These are phyloP conservation scores for Candida ipomoeae DNA, from an alignment of 805 yeast species.

Conservation along the genomic window DNA sequence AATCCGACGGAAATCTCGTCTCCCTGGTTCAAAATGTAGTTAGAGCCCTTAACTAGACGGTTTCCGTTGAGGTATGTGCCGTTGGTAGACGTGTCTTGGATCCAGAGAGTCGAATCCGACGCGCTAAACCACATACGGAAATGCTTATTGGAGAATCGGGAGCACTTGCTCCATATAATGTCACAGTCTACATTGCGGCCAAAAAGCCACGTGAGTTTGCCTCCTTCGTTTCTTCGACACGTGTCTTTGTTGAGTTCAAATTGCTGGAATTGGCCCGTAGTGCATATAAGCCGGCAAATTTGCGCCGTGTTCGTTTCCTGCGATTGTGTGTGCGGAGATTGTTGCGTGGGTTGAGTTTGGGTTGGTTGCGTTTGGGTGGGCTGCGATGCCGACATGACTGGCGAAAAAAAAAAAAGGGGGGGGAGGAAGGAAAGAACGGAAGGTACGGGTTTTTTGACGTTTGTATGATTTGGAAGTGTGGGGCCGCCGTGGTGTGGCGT, in stretches of 20 bases:
- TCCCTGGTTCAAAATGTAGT: constrained; percentile 82
- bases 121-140: constrained; percentile 64
- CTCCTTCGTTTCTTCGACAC: constrained; percentile 12
- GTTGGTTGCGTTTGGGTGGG: constrained; percentile 28
- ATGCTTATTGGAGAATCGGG: constrained; percentile 72
- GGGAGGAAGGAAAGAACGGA: not conserved
- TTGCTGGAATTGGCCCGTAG: constrained; percentile 50
- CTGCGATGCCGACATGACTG: not conserved
- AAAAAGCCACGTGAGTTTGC: constrained; percentile 54
- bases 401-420: not conserved
- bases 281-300: constrained; percentile 57
- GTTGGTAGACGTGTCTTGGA: constrained; percentile 80
- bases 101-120: constrained; percentile 52
- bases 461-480: too few species aligned
- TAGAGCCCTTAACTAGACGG: constrained; percentile 68
- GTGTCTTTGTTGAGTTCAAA: constrained; percentile 41
- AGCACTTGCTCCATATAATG: constrained; percentile 51
- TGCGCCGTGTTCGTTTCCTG: constrained; percentile 21
- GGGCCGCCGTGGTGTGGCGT: not conserved
- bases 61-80: constrained; percentile 84
- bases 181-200: constrained; percentile 74
- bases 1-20: constrained; percentile 89
- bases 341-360: constrained; percentile 24
- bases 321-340: constrained; percentile 16
- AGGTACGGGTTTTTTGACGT: too few species aligned